These are phyloP conservation scores for Wickerhamomyces ciferrii DNA, from an alignment of 805 yeast species.

Conservation along the genomic window DNA sequence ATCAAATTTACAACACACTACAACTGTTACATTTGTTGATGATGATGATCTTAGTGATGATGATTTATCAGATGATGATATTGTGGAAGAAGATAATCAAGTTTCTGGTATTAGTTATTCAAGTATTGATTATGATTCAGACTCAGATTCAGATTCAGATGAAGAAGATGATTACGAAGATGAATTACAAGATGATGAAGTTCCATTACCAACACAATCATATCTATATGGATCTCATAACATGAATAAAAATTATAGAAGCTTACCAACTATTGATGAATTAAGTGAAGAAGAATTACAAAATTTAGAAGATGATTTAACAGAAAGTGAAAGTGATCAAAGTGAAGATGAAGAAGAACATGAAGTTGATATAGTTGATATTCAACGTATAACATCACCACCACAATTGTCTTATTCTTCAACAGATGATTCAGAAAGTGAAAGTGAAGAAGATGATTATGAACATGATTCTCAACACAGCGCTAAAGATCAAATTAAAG, in stretches of 20 bases:
- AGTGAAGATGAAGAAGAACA: constrained; percentile 8
- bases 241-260: constrained; percentile 9
- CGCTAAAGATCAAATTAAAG: neutral
- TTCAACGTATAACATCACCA: constrained; percentile 4
- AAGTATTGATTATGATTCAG: constrained; percentile 1
- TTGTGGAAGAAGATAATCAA: neutral
- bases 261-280: constrained; percentile 20
- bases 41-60: constrained; percentile 5
- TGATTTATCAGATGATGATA: constrained; percentile 11
- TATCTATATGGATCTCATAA: neutral
- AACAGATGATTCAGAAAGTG: constrained; percentile 7
- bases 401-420: constrained; percentile 15
- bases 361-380: constrained; percentile 15
- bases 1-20: neutral
- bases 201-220: neutral
- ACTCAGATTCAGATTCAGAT: constrained; percentile 4
- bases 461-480: neutral
- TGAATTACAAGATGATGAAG: constrained; percentile 4
- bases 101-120: neutral
- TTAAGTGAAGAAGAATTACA: constrained; percentile 14
- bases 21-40: constrained; percentile 8
- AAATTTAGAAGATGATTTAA: constrained; percentile 7
- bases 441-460: constrained; percentile 5
- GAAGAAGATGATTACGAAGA: constrained; percentile 8
- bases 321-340: neutral